These are phyloP conservation scores for Macrophomina phaseolina DNA, from an alignment of 2,329 filamentous ascomycete species.

Conservation along the genomic window DNA sequence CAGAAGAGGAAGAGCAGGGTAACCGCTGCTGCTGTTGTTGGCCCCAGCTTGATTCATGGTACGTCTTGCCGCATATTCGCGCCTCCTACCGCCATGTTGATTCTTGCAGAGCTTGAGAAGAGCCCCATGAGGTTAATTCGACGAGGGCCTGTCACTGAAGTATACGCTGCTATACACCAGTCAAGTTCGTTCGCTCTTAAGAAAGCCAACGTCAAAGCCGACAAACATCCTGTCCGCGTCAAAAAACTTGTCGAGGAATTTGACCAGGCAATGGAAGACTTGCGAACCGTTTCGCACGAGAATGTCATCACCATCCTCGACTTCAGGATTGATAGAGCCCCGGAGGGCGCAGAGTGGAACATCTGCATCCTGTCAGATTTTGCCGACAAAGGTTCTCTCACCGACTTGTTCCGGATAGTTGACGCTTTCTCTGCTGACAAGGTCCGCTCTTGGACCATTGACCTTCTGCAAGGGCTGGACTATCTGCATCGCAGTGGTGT, in stretches of 20 bases:
- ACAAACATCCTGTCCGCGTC: slow-evolving; percentile 68
- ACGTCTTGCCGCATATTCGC: background rate
- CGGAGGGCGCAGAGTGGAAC: slow-evolving; percentile 61
- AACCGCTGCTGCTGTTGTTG: slow-evolving; percentile 41
- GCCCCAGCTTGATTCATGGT: slow-evolving; percentile 11
- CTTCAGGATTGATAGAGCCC: slow-evolving; percentile 71
- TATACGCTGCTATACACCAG: slow-evolving; percentile 72
- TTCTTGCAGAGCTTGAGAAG: slow-evolving; percentile 69
- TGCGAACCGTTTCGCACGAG: slow-evolving; percentile 76
- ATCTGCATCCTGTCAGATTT: slow-evolving; percentile 77
- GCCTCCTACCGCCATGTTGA: slow-evolving; percentile 69
- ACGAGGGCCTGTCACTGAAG: slow-evolving; percentile 66
- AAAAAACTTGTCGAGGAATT: slow-evolving; percentile 78
- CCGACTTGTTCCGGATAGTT: slow-evolving; percentile 80
- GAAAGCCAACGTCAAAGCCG: slow-evolving; percentile 47
- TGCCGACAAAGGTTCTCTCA: slow-evolving; percentile 81
- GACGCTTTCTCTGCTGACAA: slow-evolving; percentile 75
- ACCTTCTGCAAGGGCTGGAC: slow-evolving; percentile 85
- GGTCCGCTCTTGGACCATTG: slow-evolving; percentile 87
- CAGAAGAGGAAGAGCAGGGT: slow-evolving; percentile 61
- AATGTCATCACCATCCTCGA: slow-evolving; percentile 82
- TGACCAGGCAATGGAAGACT: slow-evolving; percentile 75
- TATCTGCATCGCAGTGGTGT: slow-evolving; percentile 86
- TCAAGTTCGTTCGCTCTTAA: slow-evolving; percentile 69
- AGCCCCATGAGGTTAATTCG: slow-evolving; percentile 16